Base-by-base conservation (phyloP, 2,329 filamentous ascomycete species). In the Phyllosticta citribraziliensis region DNA sequence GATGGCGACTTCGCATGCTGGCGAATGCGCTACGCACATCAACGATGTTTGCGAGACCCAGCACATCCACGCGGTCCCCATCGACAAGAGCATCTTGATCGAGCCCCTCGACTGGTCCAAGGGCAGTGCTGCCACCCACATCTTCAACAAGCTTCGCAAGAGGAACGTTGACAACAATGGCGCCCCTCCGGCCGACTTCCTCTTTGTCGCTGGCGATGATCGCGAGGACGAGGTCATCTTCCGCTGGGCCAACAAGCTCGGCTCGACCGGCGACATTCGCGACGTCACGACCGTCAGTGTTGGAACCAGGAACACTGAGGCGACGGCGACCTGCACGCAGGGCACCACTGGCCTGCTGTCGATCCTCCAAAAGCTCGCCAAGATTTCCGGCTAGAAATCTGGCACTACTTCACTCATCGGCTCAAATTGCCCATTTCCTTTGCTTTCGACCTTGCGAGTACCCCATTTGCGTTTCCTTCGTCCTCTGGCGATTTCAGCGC, bases 141-240 rank as follows among this genome's bases (percentile, higher is more conserved):
- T 96, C 55, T 88, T 89, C 72, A 81, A 84, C 60, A 69, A 69
- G 40, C 69, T 76, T 20, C 55, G 52, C 59, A 57, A 57, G 54
- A 56, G 47, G 24, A 56, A 55, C 14, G 47, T 56, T n/a, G 62
- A 65, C 10, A 67, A 67, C 22, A 30, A 53, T 35, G 58, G 57
- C 11, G 54, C 30, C 50, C 53, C 79, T 80, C 63, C 76, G 85
- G 60, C 91, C 0, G 91, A 97, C 70, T 97, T 97, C 73, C 75
- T 97, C 61, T 85, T 97, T 77, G 89, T 96, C 6, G 84, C 92
- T 35, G 93, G 93, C 47, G 92, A 97, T 69, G 91, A 92, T 52
- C 86, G 93, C 33, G 93, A 97, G 67, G 94, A 97, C 66, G 93
- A 97, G 71, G 88, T 90, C 67, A 88, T 96, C 20, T 97, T 96